Conservation (phyloP, 106 monocot genomes). For the Triglochin maritima region DNA sequence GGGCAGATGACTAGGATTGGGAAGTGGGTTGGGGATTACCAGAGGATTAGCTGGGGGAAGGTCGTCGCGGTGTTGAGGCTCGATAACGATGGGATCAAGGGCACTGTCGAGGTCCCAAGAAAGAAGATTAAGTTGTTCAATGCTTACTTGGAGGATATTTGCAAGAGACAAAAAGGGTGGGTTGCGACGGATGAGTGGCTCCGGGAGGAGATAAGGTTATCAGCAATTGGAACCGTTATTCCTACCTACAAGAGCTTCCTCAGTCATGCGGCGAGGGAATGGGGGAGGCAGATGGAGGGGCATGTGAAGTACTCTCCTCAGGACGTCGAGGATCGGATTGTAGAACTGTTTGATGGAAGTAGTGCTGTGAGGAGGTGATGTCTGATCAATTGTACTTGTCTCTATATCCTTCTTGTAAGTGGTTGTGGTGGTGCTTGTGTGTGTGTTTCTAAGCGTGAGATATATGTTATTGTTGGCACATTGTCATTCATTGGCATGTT, state of each 20-base stretch:
- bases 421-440: no score
- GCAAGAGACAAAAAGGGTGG: slow-evolving; percentile 29
- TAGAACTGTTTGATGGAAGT: slow-evolving; percentile 1
- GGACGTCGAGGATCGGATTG: slow-evolving; percentile 27
- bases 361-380: no score
- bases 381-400: no score
- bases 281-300: slow-evolving; percentile 15
- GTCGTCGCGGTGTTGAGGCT: slow-evolving; percentile 28
- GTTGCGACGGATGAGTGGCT: slow-evolving; percentile 37
- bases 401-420: no score
- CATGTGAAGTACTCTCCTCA: slow-evolving; percentile 24
- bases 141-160: slow-evolving; percentile 31
- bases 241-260: slow-evolving; percentile 35
- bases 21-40: slow-evolving; percentile 50
- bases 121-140: slow-evolving; percentile 19
- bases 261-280: slow-evolving; percentile 1
- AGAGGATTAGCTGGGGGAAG: slow-evolving; percentile 60
- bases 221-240: slow-evolving; percentile 14
- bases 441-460: no score
- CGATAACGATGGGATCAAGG: slow-evolving; percentile 4
- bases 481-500: no score
- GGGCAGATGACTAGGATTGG: slow-evolving; percentile 36
- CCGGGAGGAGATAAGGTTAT: slow-evolving; percentile 19
- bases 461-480: no score
- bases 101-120: slow-evolving; percentile 4